These are phyloP conservation scores for Boletus bicolor DNA, from an alignment of 768 basidiomycete genomes.

Conservation along the genomic window DNA sequence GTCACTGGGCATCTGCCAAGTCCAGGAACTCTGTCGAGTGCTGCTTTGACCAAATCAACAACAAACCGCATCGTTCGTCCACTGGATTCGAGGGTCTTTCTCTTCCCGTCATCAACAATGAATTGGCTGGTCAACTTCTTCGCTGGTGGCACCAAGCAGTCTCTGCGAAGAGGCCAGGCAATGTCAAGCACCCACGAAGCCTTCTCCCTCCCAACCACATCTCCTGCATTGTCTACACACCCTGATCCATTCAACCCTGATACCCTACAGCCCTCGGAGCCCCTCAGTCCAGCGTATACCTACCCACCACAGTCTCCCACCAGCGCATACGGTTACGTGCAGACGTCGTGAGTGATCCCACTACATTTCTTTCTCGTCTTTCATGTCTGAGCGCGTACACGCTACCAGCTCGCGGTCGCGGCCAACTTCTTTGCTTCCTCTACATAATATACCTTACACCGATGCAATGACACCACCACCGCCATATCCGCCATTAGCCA, in stretches of 20 bases:
- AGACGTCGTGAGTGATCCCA: slow-evolving; percentile 45
- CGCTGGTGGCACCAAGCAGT: slow-evolving; percentile 46
- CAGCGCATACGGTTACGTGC: slow-evolving; percentile 56
- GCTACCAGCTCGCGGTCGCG: slow-evolving; percentile 41
- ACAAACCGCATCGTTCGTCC: neutral
- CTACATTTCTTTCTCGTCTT: slow-evolving; percentile 6
- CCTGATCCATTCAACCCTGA: slow-evolving; percentile 61
- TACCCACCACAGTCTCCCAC: slow-evolving; percentile 68
- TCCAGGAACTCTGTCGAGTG: neutral
- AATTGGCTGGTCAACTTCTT: slow-evolving; percentile 74
- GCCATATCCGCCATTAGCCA: slow-evolving; percentile 72
- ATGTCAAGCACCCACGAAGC: slow-evolving; percentile 83
- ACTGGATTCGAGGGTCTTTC: slow-evolving; percentile 2
- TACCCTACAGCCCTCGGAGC: slow-evolving; percentile 47
- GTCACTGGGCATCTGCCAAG: neutral
- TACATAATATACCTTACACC: slow-evolving; percentile 54
- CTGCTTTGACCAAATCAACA: slow-evolving; percentile 10
- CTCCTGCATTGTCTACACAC: slow-evolving; percentile 52
- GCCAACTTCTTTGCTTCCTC: slow-evolving; percentile 60
- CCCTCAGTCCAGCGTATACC: slow-evolving; percentile 57
- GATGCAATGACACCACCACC: slow-evolving; percentile 36
- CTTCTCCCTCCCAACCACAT: slow-evolving; percentile 78
- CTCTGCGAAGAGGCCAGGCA: slow-evolving; percentile 56
- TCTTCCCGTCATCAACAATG: slow-evolving; percentile 41
- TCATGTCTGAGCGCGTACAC: slow-evolving; percentile 2